A percentile compares a stretch with the other conserved stretches of the same genome.
phyloP scores from a whole-genome alignment of 768 basidiomycete genomes.

The Boletus sp. region DNA sequence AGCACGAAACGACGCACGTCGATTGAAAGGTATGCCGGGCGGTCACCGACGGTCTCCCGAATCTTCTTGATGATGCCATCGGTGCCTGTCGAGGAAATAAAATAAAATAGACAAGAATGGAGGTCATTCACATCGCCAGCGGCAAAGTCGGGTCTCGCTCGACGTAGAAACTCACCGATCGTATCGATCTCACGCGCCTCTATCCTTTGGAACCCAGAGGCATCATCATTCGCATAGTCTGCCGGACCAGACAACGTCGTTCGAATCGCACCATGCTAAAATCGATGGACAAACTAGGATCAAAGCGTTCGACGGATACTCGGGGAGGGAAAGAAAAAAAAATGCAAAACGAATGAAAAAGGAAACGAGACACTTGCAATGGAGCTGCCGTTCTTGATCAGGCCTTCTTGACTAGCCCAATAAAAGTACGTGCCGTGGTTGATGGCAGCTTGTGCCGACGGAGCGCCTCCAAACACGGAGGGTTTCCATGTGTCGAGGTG shows the following conservation, averaged over 20 bases:
- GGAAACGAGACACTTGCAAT: slow-evolving; percentile 68
- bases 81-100: slow-evolving; percentile 43
- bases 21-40: slow-evolving; percentile 77
- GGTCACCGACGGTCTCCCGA: slow-evolving; percentile 68
- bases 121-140: not conserved
- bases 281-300: slow-evolving; percentile 67
- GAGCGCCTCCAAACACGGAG: slow-evolving; percentile 70
- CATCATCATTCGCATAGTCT: slow-evolving; percentile 77
- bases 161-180: slow-evolving; percentile 48
- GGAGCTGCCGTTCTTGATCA: slow-evolving; percentile 74
- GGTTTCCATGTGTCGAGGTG: slow-evolving; percentile 83
- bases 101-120: not conserved
- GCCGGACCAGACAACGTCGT: slow-evolving; percentile 77
- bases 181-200: slow-evolving; percentile 85
- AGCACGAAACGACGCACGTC: slow-evolving; percentile 45
- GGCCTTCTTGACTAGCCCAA: slow-evolving; percentile 80
- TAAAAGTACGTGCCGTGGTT: slow-evolving; percentile 93
- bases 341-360: slow-evolving; percentile 7
- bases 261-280: slow-evolving; percentile 81
- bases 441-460: slow-evolving; percentile 68
- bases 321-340: slow-evolving; percentile 12
- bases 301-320: slow-evolving; percentile 42
- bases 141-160: not conserved
- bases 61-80: slow-evolving; percentile 81
- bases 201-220: slow-evolving; percentile 77